These are phyloP conservation scores for Ceratobasidium papillatum DNA, from an alignment of 1,284 basidiomycete genomes.

Conservation along the genomic window DNA sequence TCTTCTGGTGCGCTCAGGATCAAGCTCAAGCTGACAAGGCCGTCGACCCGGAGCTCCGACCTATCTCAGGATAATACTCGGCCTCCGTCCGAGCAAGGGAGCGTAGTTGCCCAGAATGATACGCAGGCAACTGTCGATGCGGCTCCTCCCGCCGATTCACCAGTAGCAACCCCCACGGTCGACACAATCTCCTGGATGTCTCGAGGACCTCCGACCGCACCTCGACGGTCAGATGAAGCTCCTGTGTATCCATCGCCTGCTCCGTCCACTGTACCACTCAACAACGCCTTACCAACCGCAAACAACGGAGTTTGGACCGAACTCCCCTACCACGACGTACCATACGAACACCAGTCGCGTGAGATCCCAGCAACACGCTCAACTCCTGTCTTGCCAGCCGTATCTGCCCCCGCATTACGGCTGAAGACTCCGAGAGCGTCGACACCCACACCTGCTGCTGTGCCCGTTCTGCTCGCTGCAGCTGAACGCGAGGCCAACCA, in stretches of 20 bases:
- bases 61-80: conserved; percentile 28
- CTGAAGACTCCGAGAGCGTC: conserved; percentile 39
- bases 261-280: not conserved
- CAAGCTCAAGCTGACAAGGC: conserved; percentile 27
- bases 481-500: conserved; percentile 60
- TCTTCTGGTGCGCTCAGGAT: conserved; percentile 31
- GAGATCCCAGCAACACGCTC: not conserved
- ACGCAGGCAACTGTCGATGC: not conserved
- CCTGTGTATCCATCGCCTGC: conserved; percentile 1
- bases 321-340: conserved; percentile 35
- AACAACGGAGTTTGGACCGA: conserved; percentile 28
- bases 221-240: not conserved
- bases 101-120: not conserved
- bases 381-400: conserved; percentile 7
- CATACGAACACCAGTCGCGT: conserved; percentile 33
- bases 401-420: conserved; percentile 28
- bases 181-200: not conserved
- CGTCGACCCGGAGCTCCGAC: conserved; percentile 19
- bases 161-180: not conserved
- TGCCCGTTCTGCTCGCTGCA: conserved; percentile 58
- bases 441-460: conserved; percentile 46
- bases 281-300: not conserved
- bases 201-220: not conserved
- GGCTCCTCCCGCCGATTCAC: not conserved
- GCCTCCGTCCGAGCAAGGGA: conserved; percentile 2